Conservation (phyloP, 2,329 filamentous ascomycete genomes). For the Metarhizium robertsii region DNA sequence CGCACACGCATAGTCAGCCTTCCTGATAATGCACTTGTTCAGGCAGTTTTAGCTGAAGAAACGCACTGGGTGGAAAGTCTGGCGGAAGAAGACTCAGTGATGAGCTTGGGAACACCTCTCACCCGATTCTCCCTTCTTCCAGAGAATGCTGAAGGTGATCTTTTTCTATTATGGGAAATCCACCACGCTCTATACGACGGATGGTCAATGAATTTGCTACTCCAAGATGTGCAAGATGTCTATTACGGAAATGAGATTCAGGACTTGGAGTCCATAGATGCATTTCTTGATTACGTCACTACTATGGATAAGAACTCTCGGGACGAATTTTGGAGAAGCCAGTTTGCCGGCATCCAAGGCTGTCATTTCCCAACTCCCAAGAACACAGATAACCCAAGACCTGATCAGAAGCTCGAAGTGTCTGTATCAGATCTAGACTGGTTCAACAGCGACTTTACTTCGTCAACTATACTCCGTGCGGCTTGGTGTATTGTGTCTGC, state of each 20-base stretch:
- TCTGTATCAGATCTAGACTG: conserved; percentile 4
- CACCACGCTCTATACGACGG: conserved; percentile 41
- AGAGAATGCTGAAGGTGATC: background rate
- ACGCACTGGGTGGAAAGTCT: conserved; percentile 1
- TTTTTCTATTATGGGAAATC: conserved; percentile 9
- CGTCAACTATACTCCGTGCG: conserved; percentile 14
- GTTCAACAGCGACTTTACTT: conserved; percentile 10
- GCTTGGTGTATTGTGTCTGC: conserved; percentile 24
- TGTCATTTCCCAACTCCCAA: conserved; percentile 5
- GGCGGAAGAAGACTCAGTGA: background rate
- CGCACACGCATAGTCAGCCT: conserved; percentile 8
- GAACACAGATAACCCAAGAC: background rate
- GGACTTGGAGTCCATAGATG: conserved; percentile 18
- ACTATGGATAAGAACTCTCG: conserved; percentile 15
- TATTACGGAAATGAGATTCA: conserved; percentile 6
- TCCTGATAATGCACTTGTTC: conserved; percentile 5
- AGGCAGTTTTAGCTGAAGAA: conserved; percentile 6
- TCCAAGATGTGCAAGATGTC: conserved; percentile 7
- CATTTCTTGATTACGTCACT: conserved; percentile 32
- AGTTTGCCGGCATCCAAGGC: conserved; percentile 19
- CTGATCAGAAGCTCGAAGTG: conserved; percentile 1
- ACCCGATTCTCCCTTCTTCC: conserved; percentile 5
- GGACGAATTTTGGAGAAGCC: conserved; percentile 30
- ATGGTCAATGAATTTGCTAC: conserved; percentile 34
- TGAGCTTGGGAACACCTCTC: conserved; percentile 10